Evolutionary conservation across 2,329 filamentous ascomycete genomes (phyloP).

Genomic region (Xylariaceae sp.): DNA sequence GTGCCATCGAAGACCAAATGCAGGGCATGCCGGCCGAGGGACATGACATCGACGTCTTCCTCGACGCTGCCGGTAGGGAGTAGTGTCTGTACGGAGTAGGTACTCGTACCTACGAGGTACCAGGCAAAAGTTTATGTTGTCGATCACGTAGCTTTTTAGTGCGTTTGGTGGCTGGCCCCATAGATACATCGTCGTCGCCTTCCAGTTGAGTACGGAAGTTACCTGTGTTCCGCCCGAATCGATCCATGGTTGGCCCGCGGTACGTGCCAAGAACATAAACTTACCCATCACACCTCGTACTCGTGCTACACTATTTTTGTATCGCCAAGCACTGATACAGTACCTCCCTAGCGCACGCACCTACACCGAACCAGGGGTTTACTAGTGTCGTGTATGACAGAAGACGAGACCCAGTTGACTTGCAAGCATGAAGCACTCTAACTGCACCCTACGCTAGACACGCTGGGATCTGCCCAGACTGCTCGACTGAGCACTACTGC

Average conservation of each 20-base stretch:
- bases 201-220: too few species aligned
- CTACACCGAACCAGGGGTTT: background rate
- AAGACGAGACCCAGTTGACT: background rate
- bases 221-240: too few species aligned
- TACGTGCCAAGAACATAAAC: too few species aligned
- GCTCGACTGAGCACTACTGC: slow-evolving; percentile 15
- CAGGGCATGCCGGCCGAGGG: background rate
- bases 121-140: too few species aligned
- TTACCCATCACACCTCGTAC: too few species aligned
- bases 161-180: too few species aligned
- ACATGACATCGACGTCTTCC: background rate
- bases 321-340: background rate
- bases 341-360: background rate
- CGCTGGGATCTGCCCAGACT: background rate
- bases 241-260: too few species aligned
- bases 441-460: background rate
- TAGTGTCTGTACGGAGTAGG: background rate
- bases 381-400: background rate
- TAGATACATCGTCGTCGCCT: too few species aligned
- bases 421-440: background rate
- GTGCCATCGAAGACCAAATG: too few species aligned
- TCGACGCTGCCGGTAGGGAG: background rate
- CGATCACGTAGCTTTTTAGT: too few species aligned
- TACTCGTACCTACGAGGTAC: background rate
- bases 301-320: slow-evolving; percentile 7